phyloP scores from a whole-genome alignment of 148 eudicot genomes.

The Pharnaceum exiguum region DNA sequence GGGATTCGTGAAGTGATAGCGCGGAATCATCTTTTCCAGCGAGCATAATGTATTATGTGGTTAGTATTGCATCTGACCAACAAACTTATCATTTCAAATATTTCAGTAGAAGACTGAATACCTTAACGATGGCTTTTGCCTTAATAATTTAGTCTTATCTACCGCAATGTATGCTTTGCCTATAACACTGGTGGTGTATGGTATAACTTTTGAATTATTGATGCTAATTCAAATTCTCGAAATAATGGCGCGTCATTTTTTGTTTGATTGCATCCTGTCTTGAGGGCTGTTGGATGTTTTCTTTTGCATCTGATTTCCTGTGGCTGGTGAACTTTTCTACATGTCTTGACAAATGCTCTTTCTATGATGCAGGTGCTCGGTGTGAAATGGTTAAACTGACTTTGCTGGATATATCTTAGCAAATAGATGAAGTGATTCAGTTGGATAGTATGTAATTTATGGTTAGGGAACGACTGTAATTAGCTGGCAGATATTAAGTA shows the following conservation, averaged over 20 bases:
- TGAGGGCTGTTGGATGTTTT: not conserved
- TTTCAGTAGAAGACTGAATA: too few species aligned
- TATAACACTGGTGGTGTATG: too few species aligned
- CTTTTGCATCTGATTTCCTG: not conserved
- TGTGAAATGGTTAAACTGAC: constrained; percentile 9
- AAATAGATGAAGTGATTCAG: constrained; percentile 13
- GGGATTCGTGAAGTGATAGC: constrained; percentile 61
- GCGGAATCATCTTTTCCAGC: constrained; percentile 60
- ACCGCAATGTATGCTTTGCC: too few species aligned
- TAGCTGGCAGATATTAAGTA: constrained; percentile 15
- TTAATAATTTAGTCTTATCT: too few species aligned
- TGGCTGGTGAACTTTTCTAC: not conserved
- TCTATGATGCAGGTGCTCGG: constrained; percentile 20
- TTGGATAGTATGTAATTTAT: constrained; percentile 19
- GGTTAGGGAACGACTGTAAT: constrained; percentile 21
- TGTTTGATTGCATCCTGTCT: too few species aligned
- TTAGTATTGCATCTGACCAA: constrained; percentile 36
- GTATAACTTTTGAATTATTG: not conserved
- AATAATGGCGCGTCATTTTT: not conserved
- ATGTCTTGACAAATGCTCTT: too few species aligned
- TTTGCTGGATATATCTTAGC: constrained; percentile 16
- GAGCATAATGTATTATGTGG: constrained; percentile 46
- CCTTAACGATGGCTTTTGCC: too few species aligned
- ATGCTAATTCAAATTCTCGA: not conserved
- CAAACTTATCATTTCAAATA: not conserved